phyloP scores from a whole-genome alignment of 1,139 yeast species.

The Debaryomycetaceae sp. region DNA sequence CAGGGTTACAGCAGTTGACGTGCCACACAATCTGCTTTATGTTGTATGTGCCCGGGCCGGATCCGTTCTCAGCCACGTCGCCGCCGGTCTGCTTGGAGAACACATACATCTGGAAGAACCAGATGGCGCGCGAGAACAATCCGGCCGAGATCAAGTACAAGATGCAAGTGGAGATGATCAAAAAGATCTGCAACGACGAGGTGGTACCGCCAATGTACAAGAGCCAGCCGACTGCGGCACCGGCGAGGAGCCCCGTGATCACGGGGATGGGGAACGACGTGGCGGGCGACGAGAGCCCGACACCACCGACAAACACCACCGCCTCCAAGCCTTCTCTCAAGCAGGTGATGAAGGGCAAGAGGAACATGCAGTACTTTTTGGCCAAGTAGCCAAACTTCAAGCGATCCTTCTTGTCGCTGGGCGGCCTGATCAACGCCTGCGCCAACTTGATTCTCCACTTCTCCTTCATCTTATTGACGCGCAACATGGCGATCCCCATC shows the following conservation, averaged over 20 bases:
- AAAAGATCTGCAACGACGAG: conserved; percentile 73
- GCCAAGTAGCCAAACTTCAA: conserved; percentile 36
- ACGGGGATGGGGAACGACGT: conserved; percentile 85
- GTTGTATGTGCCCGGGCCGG: conserved; percentile 91
- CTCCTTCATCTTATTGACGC: conserved; percentile 85
- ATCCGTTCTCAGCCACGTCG: conserved; percentile 84
- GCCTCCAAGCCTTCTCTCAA: conserved; percentile 92
- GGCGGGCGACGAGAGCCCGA: conserved; percentile 74
- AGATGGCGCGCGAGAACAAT: conserved; percentile 81
- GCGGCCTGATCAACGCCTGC: conserved; percentile 53
- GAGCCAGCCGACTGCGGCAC: conserved; percentile 57
- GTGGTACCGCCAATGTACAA: conserved; percentile 76
- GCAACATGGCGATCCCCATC: conserved; percentile 91
- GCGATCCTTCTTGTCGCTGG: conserved; percentile 25
- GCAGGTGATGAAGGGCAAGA: conserved; percentile 78
- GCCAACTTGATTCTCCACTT: conserved; percentile 93
- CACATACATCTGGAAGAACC: conserved; percentile 71
- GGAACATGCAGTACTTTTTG: conserved; percentile 69
- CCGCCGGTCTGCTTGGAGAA: conserved; percentile 71
- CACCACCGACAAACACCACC: conserved; percentile 86
- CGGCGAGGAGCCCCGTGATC: conserved; percentile 70
- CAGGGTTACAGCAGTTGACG: conserved; percentile 91
- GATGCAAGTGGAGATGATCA: conserved; percentile 75
- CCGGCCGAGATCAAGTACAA: conserved; percentile 86
- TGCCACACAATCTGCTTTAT: conserved; percentile 79